These are phyloP conservation scores for Citrus unshiu DNA, from an alignment of 345 rosid genomes.

Conservation along the genomic window DNA sequence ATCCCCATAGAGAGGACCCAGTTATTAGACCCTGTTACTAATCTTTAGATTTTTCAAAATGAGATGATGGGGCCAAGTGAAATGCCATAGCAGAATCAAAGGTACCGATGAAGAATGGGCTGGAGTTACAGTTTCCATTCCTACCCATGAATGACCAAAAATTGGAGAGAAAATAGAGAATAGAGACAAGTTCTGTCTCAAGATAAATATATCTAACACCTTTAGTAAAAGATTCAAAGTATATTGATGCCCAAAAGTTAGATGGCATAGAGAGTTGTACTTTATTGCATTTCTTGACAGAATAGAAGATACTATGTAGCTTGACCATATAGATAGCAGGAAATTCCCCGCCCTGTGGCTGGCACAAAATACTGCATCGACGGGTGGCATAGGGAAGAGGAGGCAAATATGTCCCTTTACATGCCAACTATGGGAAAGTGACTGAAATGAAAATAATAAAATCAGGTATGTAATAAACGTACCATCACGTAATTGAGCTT, in stretches of 20 bases:
- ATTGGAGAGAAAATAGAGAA: not conserved
- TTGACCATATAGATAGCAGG: not conserved
- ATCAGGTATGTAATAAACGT: conserved; percentile 3
- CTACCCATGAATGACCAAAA: not conserved
- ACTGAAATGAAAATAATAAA: not conserved
- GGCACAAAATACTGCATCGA: not conserved
- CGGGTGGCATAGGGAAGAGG: not conserved
- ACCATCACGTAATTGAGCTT: conserved; percentile 89
- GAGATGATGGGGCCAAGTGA: not conserved
- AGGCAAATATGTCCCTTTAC: not conserved
- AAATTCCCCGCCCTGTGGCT: not conserved
- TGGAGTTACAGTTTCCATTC: not conserved
- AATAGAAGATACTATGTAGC: not conserved
- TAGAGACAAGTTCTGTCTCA: not conserved
- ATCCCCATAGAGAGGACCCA: not conserved
- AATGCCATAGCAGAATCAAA: not conserved
- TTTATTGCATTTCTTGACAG: not conserved
- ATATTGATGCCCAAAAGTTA: not conserved
- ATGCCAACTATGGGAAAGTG: not conserved
- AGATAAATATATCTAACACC: not conserved
- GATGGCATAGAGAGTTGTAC: not conserved
- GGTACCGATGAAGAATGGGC: not conserved
- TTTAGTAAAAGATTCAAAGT: not conserved
- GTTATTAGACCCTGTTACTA: too few relatives aligned
- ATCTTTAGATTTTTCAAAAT: not conserved